phyloP scores from a whole-genome alignment of 495 filamentous ascomycete genomes.

The Penicillium angulare region DNA sequence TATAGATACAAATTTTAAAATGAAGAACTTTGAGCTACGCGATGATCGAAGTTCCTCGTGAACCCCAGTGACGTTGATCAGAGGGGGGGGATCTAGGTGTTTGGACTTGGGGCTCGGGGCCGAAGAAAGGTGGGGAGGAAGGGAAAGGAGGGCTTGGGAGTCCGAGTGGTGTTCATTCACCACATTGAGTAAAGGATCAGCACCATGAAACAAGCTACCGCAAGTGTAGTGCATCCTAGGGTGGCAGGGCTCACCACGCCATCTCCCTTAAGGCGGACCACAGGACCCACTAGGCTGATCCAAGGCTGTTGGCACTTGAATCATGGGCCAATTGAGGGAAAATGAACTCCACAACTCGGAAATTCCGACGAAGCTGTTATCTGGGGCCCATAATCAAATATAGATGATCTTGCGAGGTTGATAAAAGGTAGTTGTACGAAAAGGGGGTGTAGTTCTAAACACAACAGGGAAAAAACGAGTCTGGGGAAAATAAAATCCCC shows the following conservation, averaged over 20 bases:
- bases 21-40: background rate
- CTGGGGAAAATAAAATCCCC: too few relatives aligned
- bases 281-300: constrained; percentile 19
- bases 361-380: background rate
- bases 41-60: background rate
- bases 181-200: constrained; percentile 16
- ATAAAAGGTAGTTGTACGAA: background rate
- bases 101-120: constrained; percentile 1
- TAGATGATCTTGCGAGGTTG: background rate
- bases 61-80: constrained; percentile 7
- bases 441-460: background rate
- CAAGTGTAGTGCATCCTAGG: constrained; percentile 10
- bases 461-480: too few relatives aligned
- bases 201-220: constrained; percentile 23
- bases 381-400: too few relatives aligned
- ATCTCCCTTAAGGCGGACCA: constrained; percentile 8
- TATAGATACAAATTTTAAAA: constrained; percentile 1
- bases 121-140: background rate
- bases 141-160: background rate
- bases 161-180: constrained; percentile 8
- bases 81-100: background rate
- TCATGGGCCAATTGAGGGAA: background rate
- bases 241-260: constrained; percentile 7
- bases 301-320: constrained; percentile 1
- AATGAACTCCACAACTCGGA: background rate